Evolutionary conservation across 148 eudicot genomes (phyloP).

Genomic region (Camellia japonica): DNA sequence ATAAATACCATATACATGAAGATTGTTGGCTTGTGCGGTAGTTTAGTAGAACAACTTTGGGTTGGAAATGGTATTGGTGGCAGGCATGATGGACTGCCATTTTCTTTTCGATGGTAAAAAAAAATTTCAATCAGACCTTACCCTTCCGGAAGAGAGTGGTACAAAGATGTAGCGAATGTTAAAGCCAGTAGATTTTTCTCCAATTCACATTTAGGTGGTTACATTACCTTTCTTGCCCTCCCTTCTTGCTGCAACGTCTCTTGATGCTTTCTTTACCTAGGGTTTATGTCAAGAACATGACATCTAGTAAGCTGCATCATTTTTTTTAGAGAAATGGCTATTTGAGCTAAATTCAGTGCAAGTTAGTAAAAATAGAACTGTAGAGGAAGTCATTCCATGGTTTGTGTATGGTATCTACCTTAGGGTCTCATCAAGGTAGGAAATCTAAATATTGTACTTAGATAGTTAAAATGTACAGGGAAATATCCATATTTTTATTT

Average conservation of each 20-base stretch:
- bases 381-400: background rate
- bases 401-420: background rate
- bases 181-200: background rate
- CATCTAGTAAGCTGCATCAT: background rate
- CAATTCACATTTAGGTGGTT: background rate
- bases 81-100: slow-evolving; percentile 1
- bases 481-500: too few relatives aligned
- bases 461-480: too few relatives aligned
- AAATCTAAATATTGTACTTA: background rate
- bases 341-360: background rate
- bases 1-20: background rate
- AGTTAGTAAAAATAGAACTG: background rate
- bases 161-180: background rate
- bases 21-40: background rate
- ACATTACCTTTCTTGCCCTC: background rate
- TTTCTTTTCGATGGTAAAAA: background rate
- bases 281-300: background rate
- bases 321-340: background rate
- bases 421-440: background rate
- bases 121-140: background rate
- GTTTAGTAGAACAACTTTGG: background rate
- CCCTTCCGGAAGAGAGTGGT: background rate
- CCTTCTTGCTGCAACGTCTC: background rate
- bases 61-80: background rate
- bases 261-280: background rate